Conservation (phyloP, 2,329 filamentous ascomycete genomes). For the Coniochaeta sp. region DNA sequence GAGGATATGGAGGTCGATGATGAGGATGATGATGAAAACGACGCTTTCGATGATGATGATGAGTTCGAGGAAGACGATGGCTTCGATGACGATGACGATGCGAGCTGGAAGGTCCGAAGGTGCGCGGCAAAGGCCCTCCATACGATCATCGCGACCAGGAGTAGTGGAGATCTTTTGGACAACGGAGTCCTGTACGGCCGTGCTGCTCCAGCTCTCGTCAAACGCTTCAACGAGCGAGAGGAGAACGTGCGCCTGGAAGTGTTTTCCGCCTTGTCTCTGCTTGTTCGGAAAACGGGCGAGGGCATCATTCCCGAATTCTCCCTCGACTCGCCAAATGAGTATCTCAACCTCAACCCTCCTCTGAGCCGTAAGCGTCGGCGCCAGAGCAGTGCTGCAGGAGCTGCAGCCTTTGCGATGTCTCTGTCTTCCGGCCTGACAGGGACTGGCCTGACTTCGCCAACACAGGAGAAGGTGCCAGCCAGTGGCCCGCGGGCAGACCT, state of each 20-base stretch:
- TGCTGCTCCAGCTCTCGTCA: slow-evolving; percentile 73
- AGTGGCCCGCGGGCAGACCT: slow-evolving; percentile 75
- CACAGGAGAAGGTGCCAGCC: slow-evolving; percentile 56
- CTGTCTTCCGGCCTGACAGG: slow-evolving; percentile 32
- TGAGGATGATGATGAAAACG: slow-evolving; percentile 59
- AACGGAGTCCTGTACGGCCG: slow-evolving; percentile 71
- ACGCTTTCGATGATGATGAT: slow-evolving; percentile 57
- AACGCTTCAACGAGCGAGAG: slow-evolving; percentile 84
- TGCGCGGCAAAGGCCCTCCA: slow-evolving; percentile 87
- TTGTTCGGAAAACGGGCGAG: slow-evolving; percentile 81
- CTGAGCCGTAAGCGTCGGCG: slow-evolving; percentile 75
- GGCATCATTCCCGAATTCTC: slow-evolving; percentile 45
- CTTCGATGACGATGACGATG: slow-evolving; percentile 90
- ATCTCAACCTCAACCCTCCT: slow-evolving; percentile 38
- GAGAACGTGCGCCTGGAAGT: slow-evolving; percentile 91
- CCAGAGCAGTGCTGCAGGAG: slow-evolving; percentile 65
- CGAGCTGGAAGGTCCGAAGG: slow-evolving; percentile 96
- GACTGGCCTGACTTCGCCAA: slow-evolving; percentile 59
- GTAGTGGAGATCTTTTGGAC: slow-evolving; percentile 70
- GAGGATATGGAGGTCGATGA: slow-evolving; percentile 56
- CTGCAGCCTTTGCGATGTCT: slow-evolving; percentile 21
- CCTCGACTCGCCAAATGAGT: slow-evolving; percentile 38
- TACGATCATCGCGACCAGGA: slow-evolving; percentile 77
- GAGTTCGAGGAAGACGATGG: slow-evolving; percentile 74
- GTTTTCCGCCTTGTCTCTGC: slow-evolving; percentile 72